Conservation (phyloP, 345 rosid genomes). For the Aquilaria sinensis region DNA sequence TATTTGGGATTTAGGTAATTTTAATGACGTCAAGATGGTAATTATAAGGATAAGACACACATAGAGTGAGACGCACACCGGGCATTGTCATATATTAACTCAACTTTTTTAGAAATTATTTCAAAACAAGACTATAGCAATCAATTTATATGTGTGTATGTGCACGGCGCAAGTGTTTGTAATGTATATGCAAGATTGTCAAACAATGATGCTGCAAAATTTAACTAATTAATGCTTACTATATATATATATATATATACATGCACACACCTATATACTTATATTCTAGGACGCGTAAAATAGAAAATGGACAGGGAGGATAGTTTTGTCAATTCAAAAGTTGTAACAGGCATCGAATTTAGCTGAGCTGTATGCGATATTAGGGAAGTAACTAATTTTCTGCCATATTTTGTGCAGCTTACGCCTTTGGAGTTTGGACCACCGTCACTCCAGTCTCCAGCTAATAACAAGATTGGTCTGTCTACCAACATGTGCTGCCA, state of each 20-base stretch:
- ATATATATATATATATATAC: slow-evolving; percentile 21
- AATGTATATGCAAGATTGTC: no score
- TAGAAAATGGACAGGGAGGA: neutral
- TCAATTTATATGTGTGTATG: no score
- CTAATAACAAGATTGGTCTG: slow-evolving; percentile 19
- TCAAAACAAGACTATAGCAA: no score
- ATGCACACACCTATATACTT: no score
- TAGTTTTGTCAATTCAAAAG: slow-evolving; percentile 22
- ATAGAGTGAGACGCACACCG: no score
- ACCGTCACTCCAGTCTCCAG: slow-evolving; percentile 35
- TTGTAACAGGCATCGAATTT: slow-evolving; percentile 14
- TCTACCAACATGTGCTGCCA: slow-evolving; percentile 11
- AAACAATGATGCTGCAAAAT: neutral
- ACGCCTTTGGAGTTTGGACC: slow-evolving; percentile 55
- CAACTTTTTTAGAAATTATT: no score
- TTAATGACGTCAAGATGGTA: no score
- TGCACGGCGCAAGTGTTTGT: no score
- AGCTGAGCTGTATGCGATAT: slow-evolving; percentile 44
- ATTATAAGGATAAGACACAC: no score
- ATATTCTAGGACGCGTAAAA: neutral
- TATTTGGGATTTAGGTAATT: no score
- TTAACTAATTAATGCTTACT: slow-evolving; percentile 7
- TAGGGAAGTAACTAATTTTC: slow-evolving; percentile 11
- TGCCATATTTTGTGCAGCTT: slow-evolving; percentile 1
- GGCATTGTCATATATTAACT: no score